These are phyloP conservation scores for Leccinellum albellum DNA, from an alignment of 768 basidiomycete species.

Conservation along the genomic window DNA sequence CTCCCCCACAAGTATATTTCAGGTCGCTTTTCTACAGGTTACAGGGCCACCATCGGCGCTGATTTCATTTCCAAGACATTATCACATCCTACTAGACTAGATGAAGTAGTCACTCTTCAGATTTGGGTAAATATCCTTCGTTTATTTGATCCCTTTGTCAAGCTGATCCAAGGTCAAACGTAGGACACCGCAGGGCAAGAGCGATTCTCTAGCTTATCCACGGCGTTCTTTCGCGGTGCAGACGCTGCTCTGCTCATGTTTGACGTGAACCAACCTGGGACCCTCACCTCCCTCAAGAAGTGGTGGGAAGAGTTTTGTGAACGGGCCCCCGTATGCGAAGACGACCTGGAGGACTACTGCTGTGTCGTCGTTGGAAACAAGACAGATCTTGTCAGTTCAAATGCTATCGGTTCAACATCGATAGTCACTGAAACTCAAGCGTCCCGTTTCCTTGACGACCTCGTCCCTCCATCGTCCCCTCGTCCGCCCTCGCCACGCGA, in stretches of 20 bases:
- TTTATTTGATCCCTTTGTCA: background rate
- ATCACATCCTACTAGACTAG: conserved; percentile 52
- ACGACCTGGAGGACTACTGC: conserved; percentile 60
- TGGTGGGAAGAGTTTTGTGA: conserved; percentile 82
- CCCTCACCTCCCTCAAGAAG: conserved; percentile 53
- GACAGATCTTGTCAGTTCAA: conserved; percentile 46
- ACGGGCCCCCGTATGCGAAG: conserved; percentile 62
- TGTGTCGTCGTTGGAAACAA: conserved; percentile 78
- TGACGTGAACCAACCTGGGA: conserved; percentile 66
- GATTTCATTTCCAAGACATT: conserved; percentile 81
- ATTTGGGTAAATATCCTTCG: conserved; percentile 49
- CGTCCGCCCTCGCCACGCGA: conserved; percentile 8
- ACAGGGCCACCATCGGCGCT: conserved; percentile 85
- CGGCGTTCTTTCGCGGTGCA: conserved; percentile 82
- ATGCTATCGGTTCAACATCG: conserved; percentile 14
- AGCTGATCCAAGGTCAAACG: conserved; percentile 2
- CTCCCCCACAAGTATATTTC: conserved; percentile 66
- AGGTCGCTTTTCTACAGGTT: conserved; percentile 68
- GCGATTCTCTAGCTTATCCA: conserved; percentile 76
- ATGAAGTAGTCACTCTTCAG: conserved; percentile 62
- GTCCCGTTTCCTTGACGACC: conserved; percentile 48
- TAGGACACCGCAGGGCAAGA: conserved; percentile 89
- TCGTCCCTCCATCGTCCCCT: conserved; percentile 42
- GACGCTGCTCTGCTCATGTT: conserved; percentile 82
- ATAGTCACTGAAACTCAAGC: conserved; percentile 43